Base-by-base conservation (phyloP, 352 stramenopile species). In the Phytophthora pseudosyringae region DNA sequence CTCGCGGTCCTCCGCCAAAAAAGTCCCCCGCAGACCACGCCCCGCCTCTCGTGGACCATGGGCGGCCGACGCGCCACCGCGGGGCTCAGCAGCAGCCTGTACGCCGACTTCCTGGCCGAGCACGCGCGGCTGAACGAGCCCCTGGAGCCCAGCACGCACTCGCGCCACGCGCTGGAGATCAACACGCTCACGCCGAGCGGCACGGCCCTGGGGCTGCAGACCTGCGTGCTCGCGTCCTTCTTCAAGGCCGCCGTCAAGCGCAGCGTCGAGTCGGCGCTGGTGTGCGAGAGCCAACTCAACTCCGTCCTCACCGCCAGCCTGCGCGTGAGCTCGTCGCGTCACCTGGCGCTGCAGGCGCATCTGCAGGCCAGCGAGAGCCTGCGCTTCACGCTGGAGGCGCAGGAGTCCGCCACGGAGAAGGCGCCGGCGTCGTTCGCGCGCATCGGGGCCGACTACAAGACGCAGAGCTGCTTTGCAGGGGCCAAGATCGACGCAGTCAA, bases 401-500 rank as follows among this genome's bases (percentile, higher is more conserved):
- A 83, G 57, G 85, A 93, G 55, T 85, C 81, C 3, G 79, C 82
- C 15, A 87, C 76, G n/a, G 82, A 90, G 53, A 88, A 86, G 41
- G 73, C 76, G 54, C 81, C 83, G 4, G 73, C 73, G 28, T 91
- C 80, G 18, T 91, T 91, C 61, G 85, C 85, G 25, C 82, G 78
- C 25, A 88, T 93, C 39, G 85, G 85, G 26, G 86, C 75, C 47
- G 81, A 91, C 55, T 90, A 89, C 59, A 80, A 75, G 46, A 73
- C 81, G 33, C 35, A 29, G 1, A 46, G 48, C 18, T 16, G 80
- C 0, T 91, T 91, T 54, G 81, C 73, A 12, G 85, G 81, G 18
- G 76, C 76, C 26, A 90, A 90, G 58, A 90, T 93, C 47, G 85
- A 93, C 54, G 82, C 82, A 10, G 85, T 93, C 1, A 93, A 93